Evolutionary conservation across 176 grass and related monocot genomes (phyloP).

Genomic region (bread wheat (Triticum aestivum)): IWGSC_CS_RefSeq_v2.1 NC_057797.1:172488734-172489233

Average conservation of each 20-base stretch:
- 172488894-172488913: constrained; percentile 48
- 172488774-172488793: constrained; percentile 61
- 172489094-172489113: constrained; percentile 42
- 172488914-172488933: constrained; percentile 15
- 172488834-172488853: constrained; percentile 32
- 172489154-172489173: constrained; percentile 80
- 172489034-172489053: constrained; percentile 42
- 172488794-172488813: constrained; percentile 48
- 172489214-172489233: neutral
- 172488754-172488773: constrained; percentile 7
- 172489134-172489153: constrained; percentile 48
- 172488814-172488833: constrained; percentile 28
- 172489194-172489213: neutral
- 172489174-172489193: constrained; percentile 40
- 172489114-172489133: constrained; percentile 60
- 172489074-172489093: constrained; percentile 40
- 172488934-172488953: constrained; percentile 28
- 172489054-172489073: constrained; percentile 46
- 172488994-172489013: constrained; percentile 47
- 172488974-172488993: constrained; percentile 38
- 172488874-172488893: constrained; percentile 37
- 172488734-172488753: constrained; percentile 58
- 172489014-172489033: constrained; percentile 52
- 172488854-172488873: constrained; percentile 55
- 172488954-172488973: neutral